These are phyloP conservation scores for Pouteria campechiana DNA, from an alignment of 179 eudicot genomes.

Conservation along the genomic window DNA sequence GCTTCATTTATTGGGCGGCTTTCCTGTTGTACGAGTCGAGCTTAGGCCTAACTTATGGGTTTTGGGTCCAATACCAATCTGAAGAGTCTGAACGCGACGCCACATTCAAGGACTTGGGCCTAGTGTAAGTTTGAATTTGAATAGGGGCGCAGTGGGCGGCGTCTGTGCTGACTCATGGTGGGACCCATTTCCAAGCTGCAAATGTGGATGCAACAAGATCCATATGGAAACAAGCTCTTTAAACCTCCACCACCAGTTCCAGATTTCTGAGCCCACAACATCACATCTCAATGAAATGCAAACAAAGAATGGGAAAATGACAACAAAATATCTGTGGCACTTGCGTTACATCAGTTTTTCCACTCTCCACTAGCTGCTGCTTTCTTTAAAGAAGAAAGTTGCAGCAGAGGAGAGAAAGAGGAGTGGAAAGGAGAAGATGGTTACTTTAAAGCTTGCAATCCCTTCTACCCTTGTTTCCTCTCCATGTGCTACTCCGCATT, in stretches of 20 bases:
- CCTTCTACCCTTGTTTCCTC: slow-evolving; percentile 15
- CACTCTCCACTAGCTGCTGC: slow-evolving; percentile 4
- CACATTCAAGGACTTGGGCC: too few relatives aligned
- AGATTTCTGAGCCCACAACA: too few relatives aligned
- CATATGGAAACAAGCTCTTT: slow-evolving; percentile 6
- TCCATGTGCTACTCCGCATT: slow-evolving; percentile 9
- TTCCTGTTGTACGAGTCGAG: too few relatives aligned
- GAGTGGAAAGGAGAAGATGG: not conserved
- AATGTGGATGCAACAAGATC: slow-evolving; percentile 8
- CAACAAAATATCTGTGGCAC: slow-evolving; percentile 23
- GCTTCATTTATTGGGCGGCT: too few relatives aligned
- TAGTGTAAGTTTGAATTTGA: too few relatives aligned
- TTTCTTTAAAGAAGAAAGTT: not conserved
- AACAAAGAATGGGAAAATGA: slow-evolving; percentile 16
- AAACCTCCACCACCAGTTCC: slow-evolving; percentile 43
- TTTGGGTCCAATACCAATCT: too few relatives aligned
- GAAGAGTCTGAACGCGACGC: too few relatives aligned
- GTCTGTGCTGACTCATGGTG: too few relatives aligned
- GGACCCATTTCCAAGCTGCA: too few relatives aligned
- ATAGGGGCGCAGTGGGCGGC: too few relatives aligned
- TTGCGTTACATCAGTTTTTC: slow-evolving; percentile 9
- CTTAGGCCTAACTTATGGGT: too few relatives aligned
- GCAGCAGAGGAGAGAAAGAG: not conserved
- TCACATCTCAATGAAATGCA: too few relatives aligned
- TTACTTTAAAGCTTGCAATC: slow-evolving; percentile 17